phyloP scores from a whole-genome alignment of 768 basidiomycete genomes.

The Leccinum fibrillosum region DNA sequence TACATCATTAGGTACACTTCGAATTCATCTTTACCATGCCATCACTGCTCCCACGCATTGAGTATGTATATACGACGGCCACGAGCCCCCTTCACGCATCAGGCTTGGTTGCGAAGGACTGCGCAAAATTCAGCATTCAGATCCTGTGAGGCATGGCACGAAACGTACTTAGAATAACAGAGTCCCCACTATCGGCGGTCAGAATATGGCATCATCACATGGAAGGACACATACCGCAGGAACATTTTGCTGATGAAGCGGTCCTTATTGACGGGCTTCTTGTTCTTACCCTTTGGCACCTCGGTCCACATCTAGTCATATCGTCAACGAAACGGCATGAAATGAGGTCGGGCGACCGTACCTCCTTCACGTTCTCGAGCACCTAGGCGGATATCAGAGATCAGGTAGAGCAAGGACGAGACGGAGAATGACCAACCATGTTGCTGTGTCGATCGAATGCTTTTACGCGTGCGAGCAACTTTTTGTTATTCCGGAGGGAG shows the following conservation, averaged over 20 bases:
- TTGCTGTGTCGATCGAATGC: conserved; percentile 99
- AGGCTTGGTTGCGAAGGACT: conserved; percentile 80
- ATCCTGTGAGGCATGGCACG: conserved; percentile 4
- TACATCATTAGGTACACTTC: neutral
- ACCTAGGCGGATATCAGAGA: conserved; percentile 49
- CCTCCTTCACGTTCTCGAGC: conserved; percentile 98
- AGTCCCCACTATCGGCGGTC: conserved; percentile 70
- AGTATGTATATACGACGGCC: neutral
- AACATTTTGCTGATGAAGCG: conserved; percentile 99
- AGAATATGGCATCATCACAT: conserved; percentile 8
- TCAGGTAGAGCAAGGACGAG: conserved; percentile 7
- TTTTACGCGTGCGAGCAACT: conserved; percentile 91
- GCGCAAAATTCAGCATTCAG: conserved; percentile 34
- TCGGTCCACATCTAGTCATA: conserved; percentile 95
- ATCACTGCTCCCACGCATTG: neutral
- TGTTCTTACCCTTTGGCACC: conserved; percentile 94
- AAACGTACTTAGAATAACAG: conserved; percentile 89
- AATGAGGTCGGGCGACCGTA: conserved; percentile 29
- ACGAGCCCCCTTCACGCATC: conserved; percentile 6
- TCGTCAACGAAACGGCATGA: conserved; percentile 7
- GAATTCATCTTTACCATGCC: neutral
- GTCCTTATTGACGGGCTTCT: conserved; percentile 99
- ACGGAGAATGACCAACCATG: conserved; percentile 62
- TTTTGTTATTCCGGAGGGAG: conserved; percentile 97
- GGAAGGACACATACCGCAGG: conserved; percentile 56